Evolutionary conservation across 2,329 filamentous ascomycete species (phyloP), one percentile per base, ranked within the genome.

Genomic region (Raffaelea ambrosiae): DNA sequence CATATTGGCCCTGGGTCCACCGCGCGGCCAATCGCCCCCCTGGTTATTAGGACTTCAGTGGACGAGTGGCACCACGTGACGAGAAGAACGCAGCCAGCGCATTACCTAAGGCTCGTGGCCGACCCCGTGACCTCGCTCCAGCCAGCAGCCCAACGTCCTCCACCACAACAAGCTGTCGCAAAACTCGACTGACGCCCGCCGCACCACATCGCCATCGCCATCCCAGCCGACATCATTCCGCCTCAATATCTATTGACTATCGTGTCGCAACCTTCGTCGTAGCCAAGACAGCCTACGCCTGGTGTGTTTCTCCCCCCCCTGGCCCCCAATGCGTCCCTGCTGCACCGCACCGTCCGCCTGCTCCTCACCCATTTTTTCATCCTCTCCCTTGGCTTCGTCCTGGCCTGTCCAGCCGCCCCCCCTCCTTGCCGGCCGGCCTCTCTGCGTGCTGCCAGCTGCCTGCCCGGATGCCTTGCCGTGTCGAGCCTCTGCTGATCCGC

Each of bases 171-270:
- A 55, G 50, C 53, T 57, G 53, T 51, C 48, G 51, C 52, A 55
- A 55, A 55, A 50, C 53, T 55, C 48, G 26, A 48, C 46, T 40
- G 23, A 47, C 44, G 31, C 52, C 50, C 53, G 40, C 43, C 23
- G 33, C 48, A 49, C 46, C 31, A 40, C 47, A 44, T 47, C 46
- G 45, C 51, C 52, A 51, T 55, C 56, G 40, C 48, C 54, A 54
- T 53, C 54, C 46, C 55, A 53, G 36, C 53, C 52, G 48, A 52
- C 56, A 60, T 60, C 53, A 48, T 61, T 63, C 54, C 47, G 50
- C 50, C 43, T 38, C 49, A 61, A 51, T 58, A 61, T 61, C 50
- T 55, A 60, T 63, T 61, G 54, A 52, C 51, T 49, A 49, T 52
- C 51, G 39, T 53, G 39, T 48, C 47, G 54, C 50, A 58, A 55